phyloP scores from a whole-genome alignment of 2,329 filamentous ascomycete genomes.

The Trichoderma sp. region DNA sequence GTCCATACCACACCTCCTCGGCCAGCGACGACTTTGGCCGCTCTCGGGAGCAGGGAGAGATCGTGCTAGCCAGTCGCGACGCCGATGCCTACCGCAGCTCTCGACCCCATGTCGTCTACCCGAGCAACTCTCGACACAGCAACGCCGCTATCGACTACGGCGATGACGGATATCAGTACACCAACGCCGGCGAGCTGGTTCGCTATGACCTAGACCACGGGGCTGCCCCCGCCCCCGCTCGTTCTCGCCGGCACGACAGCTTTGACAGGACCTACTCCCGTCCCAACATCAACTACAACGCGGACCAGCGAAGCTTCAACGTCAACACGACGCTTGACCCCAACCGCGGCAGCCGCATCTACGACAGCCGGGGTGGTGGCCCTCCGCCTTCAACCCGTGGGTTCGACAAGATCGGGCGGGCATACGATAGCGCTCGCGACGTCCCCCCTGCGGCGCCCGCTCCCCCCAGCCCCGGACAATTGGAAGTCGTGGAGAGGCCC shows the following conservation, averaged over 20 bases:
- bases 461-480: slow-evolving; percentile 41
- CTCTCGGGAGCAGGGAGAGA: slow-evolving; percentile 53
- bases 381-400: slow-evolving; percentile 71
- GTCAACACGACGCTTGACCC: slow-evolving; percentile 50
- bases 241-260: slow-evolving; percentile 50
- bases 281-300: slow-evolving; percentile 56
- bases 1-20: slow-evolving; percentile 52
- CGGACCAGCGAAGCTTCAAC: slow-evolving; percentile 51
- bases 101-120: slow-evolving; percentile 51
- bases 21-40: slow-evolving; percentile 57
- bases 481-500: slow-evolving; percentile 29
- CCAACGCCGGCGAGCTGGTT: slow-evolving; percentile 63
- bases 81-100: slow-evolving; percentile 52
- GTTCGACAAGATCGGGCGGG: slow-evolving; percentile 67
- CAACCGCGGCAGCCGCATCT: slow-evolving; percentile 43
- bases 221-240: slow-evolving; percentile 46
- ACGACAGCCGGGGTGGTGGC: slow-evolving; percentile 47
- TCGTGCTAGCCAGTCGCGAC: slow-evolving; percentile 44
- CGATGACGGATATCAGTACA: slow-evolving; percentile 65
- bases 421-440: slow-evolving; percentile 41
- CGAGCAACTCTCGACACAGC: slow-evolving; percentile 48
- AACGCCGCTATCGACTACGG: slow-evolving; percentile 55
- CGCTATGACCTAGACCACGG: slow-evolving; percentile 63
- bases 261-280: slow-evolving; percentile 58
- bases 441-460: slow-evolving; percentile 49